Evolutionary conservation across 2,329 filamentous ascomycete genomes (phyloP).

Genomic region (Pestalotiopsis sp.): DNA sequence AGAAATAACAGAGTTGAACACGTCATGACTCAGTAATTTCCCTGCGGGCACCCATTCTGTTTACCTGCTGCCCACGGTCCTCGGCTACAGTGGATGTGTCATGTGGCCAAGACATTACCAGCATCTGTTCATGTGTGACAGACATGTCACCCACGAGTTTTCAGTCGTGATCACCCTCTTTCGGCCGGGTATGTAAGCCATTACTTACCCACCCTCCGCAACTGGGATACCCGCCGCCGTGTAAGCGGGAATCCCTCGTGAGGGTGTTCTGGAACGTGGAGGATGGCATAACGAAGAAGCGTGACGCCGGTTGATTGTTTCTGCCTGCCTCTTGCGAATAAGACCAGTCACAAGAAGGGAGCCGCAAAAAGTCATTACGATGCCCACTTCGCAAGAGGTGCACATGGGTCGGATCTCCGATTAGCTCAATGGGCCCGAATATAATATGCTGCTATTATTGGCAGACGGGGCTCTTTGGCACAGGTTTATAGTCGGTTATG

Average conservation of each 20-base stretch:
- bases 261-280: neutral
- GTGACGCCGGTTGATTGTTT: neutral
- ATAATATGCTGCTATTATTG: neutral
- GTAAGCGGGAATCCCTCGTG: neutral
- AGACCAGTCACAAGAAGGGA: neutral
- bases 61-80: neutral
- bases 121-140: neutral
- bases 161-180: neutral
- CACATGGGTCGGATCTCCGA: neutral
- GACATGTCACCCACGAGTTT: neutral
- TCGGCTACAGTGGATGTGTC: neutral
- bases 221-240: neutral
- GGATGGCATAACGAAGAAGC: neutral
- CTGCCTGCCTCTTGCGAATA: neutral
- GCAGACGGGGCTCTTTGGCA: neutral
- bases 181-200: neutral
- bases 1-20: neutral
- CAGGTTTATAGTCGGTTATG: neutral
- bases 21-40: neutral
- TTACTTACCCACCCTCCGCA: neutral
- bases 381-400: neutral
- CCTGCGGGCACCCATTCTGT: neutral
- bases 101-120: neutral
- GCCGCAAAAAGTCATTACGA: neutral
- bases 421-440: neutral